Evolutionary conservation across 148 eudicot species (phyloP), one percentile per base, ranked within the genome.

Genomic region (Chenopodium quinoa): DNA sequence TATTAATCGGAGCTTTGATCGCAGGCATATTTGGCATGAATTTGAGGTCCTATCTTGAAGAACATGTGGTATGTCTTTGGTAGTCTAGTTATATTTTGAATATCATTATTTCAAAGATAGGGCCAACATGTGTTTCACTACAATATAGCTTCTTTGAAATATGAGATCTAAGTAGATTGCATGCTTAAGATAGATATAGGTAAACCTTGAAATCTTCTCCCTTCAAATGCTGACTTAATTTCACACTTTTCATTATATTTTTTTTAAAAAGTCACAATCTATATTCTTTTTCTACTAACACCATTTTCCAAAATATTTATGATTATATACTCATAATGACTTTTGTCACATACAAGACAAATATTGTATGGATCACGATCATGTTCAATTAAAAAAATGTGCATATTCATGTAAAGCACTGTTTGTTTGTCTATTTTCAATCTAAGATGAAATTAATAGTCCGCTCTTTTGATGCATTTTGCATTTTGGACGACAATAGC

Each of bases 11-110:
- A 78, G 99, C 99, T 77, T 80, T 96, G 82, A 77, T 96, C 81
- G 97, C 99, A 88, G 99, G 99, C 75, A 96, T 96, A 78, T 93
- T 96, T 81, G 99, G 99, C 88, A 96, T 96, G 99, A 96, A 96
- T 86, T 90, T 96, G 88, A 96, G 87, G 84, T 96, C 99, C 25
- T 93, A 91, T 84, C 99, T 96, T 58, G 99, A 96, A 86, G 98
- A 93, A 85, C 95, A 90, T 56, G 87, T 86, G 94, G 99, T 96
- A 91, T 29, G 77, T 86, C 37, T 31, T 5, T 50, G 25, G 25
- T 23, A 50, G 56, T 50, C 16, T 9, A 10, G 16, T 50, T 50
- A 50, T 50, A 37, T 37, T 37, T 37, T 37, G 25, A 23, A 23
- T 23, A 23, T 23, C 25, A 23, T 23, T 23, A 23, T 23, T 23